phyloP scores from a whole-genome alignment of 257 asterid species.

The Cordia subcordata region DNA sequence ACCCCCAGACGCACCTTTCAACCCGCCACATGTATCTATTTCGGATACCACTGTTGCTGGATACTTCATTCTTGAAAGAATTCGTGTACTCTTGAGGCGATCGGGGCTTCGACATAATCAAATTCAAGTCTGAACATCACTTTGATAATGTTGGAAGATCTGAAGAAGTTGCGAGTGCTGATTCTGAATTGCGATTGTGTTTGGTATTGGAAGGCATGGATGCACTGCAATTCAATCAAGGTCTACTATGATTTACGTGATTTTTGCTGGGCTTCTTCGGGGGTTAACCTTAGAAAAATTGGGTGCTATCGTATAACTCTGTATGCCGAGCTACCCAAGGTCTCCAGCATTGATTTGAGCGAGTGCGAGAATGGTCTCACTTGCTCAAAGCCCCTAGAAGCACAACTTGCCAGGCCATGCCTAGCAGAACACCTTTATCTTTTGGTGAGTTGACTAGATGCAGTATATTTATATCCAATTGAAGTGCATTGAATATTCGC shows the following conservation, averaged over 20 bases:
- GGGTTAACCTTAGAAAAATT: constrained; percentile 3
- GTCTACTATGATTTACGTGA: constrained; percentile 8
- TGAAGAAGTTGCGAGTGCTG: constrained; percentile 3
- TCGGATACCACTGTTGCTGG: constrained; percentile 11
- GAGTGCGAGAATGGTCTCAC: not conserved
- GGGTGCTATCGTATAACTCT: no score
- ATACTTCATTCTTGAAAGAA: constrained; percentile 29
- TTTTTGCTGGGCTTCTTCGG: constrained; percentile 10
- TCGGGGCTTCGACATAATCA: constrained; percentile 23
- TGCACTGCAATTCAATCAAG: constrained; percentile 6
- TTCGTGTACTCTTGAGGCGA: constrained; percentile 24
- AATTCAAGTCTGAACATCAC: constrained; percentile 26
- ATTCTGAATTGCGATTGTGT: constrained; percentile 13
- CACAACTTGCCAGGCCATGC: not conserved
- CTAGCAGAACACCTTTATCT: not conserved
- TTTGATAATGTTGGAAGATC: not conserved
- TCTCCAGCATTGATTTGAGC: not conserved
- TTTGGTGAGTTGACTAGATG: no score
- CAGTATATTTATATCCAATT: no score
- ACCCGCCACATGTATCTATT: constrained; percentile 15
- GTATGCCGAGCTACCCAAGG: not conserved
- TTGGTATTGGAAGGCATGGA: constrained; percentile 25
- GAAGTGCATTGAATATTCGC: no score
- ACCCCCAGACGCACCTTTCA: constrained; percentile 23
- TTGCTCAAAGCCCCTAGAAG: not conserved